Base-by-base conservation (phyloP, 352 stramenopile genomes). In the Plasmopara muralis region DNA sequence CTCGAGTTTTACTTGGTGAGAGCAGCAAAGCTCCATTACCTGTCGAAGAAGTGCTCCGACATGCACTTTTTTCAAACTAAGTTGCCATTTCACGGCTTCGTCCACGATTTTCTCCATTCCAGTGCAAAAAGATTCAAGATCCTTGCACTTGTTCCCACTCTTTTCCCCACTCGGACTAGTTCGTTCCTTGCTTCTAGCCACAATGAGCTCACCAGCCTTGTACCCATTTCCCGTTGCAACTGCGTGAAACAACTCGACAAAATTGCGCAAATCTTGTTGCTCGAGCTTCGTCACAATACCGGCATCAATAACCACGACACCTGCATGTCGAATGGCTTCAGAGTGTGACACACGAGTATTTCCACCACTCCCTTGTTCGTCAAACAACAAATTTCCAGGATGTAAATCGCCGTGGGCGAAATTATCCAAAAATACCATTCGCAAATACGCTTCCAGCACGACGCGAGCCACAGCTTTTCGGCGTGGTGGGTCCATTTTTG, bases 391-490 rank as follows among this genome's bases (percentile, higher is more conserved):
- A 57, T 97, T 97, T 33, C 91, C 91, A 41, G 88, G 88, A 59
- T 97, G 91, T n/a, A 98, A 58, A 62, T 98, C 89, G 34, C 85
- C 84, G 47, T 97, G 88, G 10, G 92, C 82, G 66, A 97, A 98
- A 54, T 97, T 98, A 63, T 98, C 87, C 8, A 96, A 68, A 43
- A 98, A 98, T 0, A 98, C 88, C 95, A 98, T 98, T 37, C 88
- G 83, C 12, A 96, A 60, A 56, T 93, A 96, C 8, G 83, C 70
- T 57, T 95, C 80, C 2, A 96, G 66, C n/a, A 92, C 81, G 15
- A 95, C 71, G 1, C 66, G 77, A 8, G 81, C 85, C 4, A 94
- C 68, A 2, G 66, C 72, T 52, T 87, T 85, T 20, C 76, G 74
- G 12, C 73, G 66, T 12, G 70, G 71, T 0, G 53, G 44, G 39